A percentile compares a stretch with the other conserved stretches of the same genome.
Conservation (phyloP, 2,329 filamentous ascomycete genomes). For the Microsporum ferrugineum region DNA sequence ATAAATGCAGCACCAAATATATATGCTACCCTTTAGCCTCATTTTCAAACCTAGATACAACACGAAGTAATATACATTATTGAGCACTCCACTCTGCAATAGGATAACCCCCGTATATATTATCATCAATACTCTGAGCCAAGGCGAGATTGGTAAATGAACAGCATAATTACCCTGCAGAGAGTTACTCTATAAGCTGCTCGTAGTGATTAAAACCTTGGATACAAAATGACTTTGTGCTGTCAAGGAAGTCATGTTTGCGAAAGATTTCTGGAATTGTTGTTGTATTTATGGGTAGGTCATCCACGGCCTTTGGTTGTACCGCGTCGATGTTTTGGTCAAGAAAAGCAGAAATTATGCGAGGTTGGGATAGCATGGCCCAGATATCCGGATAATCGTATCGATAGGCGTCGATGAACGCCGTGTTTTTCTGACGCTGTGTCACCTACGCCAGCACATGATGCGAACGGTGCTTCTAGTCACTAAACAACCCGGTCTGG, state of each 20-base stretch:
- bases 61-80: too few relatives aligned
- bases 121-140: too few relatives aligned
- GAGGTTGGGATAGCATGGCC: background rate
- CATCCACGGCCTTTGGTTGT: background rate
- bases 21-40: too few relatives aligned
- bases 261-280: background rate
- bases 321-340: background rate
- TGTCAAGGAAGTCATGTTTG: background rate
- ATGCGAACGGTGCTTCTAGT: background rate
- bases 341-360: background rate
- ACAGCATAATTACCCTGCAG: too few relatives aligned
- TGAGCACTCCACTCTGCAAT: too few relatives aligned
- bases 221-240: background rate
- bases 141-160: too few relatives aligned
- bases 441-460: background rate
- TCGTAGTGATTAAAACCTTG: too few relatives aligned
- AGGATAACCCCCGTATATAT: too few relatives aligned
- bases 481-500: background rate
- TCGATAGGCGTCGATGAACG: background rate
- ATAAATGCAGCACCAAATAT: too few relatives aligned
- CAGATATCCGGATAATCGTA: background rate
- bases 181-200: too few relatives aligned
- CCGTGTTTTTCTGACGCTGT: background rate
- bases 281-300: background rate
- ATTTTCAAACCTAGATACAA: too few relatives aligned